Percentiles rank a stretch among this genome's conserved stretches.
Conservation (phyloP, 2,329 filamentous ascomycete species). For the Xylaria sp. region DNA sequence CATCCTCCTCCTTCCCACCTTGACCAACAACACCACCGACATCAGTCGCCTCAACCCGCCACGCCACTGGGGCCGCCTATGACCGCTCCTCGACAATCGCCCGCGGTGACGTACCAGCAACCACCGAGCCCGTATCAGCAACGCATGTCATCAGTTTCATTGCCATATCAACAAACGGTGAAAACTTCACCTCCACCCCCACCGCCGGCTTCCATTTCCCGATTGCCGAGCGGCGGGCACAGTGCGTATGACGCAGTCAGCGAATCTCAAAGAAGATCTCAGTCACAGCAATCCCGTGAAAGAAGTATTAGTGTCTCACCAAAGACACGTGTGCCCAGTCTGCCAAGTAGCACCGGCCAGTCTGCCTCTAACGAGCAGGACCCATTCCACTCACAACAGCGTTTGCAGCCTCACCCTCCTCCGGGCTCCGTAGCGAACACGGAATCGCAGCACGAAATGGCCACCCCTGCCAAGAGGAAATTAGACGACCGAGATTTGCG, state of each 20-base stretch:
- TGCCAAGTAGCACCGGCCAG: constrained; percentile 43
- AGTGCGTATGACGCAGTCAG: constrained; percentile 51
- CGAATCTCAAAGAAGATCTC: constrained; percentile 55
- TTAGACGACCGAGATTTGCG: constrained; percentile 55
- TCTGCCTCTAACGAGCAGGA: constrained; percentile 43
- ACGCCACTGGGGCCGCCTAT: constrained; percentile 60
- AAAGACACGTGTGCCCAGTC: constrained; percentile 68
- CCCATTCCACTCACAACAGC: constrained; percentile 43
- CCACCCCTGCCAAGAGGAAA: constrained; percentile 55
- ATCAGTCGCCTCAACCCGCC: constrained; percentile 60
- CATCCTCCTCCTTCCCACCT: constrained; percentile 48
- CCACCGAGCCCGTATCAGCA: constrained; percentile 68
- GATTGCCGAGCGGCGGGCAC: constrained; percentile 50
- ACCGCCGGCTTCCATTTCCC: constrained; percentile 42
- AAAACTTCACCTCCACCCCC: constrained; percentile 46
- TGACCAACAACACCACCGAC: constrained; percentile 45
- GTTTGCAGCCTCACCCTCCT: constrained; percentile 26
- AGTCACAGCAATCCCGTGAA: constrained; percentile 64
- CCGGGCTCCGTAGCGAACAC: constrained; percentile 39
- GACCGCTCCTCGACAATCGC: constrained; percentile 51
- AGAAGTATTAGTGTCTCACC: constrained; percentile 78
- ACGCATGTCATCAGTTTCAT: constrained; percentile 44
- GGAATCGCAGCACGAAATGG: constrained; percentile 45
- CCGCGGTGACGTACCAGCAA: constrained; percentile 51
- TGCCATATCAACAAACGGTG: constrained; percentile 38